phyloP scores from a whole-genome alignment of 164 flowering plant genomes.

The Taxillus chinensis region DNA sequence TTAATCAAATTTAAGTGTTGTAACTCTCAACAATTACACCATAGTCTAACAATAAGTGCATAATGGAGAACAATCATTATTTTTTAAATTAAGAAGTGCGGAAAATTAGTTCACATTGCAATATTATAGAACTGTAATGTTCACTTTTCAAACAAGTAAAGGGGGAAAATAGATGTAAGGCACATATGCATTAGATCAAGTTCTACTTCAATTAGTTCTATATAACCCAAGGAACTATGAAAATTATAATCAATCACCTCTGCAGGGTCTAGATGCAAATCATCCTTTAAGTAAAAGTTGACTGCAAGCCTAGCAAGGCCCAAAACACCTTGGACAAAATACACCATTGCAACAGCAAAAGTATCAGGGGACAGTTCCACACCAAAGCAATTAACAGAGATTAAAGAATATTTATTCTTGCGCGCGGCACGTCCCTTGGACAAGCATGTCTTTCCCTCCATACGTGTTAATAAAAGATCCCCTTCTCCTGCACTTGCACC shows the following conservation, averaged over 20 bases:
- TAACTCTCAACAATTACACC: too few species aligned
- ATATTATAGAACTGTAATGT: too few species aligned
- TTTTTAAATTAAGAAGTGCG: too few species aligned
- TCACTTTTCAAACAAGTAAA: too few species aligned
- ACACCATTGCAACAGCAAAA: conserved; percentile 96
- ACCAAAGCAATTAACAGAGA: conserved; percentile 48
- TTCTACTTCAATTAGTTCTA: too few species aligned
- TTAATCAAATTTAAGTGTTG: too few species aligned
- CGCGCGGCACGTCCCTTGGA: conserved; percentile 16
- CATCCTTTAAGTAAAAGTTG: conserved; percentile 91
- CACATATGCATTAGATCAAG: too few species aligned
- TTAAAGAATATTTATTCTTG: conserved; percentile 22
- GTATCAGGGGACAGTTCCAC: conserved; percentile 92
- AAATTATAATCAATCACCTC: conserved; percentile 41
- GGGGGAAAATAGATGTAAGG: too few species aligned
- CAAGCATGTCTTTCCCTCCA: conserved; percentile 24
- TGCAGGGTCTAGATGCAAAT: conserved; percentile 94
- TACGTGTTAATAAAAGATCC: conserved; percentile 18
- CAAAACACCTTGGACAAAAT: conserved; percentile 98
- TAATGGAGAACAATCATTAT: too few species aligned
- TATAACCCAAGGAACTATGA: too few species aligned
- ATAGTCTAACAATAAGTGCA: too few species aligned
- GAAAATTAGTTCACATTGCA: too few species aligned
- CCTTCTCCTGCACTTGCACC: conserved; percentile 37
- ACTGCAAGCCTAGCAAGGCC: conserved; percentile 98